Conservation (phyloP, 1,139 yeast genomes). For the Arxiozyma bovina region DNA sequence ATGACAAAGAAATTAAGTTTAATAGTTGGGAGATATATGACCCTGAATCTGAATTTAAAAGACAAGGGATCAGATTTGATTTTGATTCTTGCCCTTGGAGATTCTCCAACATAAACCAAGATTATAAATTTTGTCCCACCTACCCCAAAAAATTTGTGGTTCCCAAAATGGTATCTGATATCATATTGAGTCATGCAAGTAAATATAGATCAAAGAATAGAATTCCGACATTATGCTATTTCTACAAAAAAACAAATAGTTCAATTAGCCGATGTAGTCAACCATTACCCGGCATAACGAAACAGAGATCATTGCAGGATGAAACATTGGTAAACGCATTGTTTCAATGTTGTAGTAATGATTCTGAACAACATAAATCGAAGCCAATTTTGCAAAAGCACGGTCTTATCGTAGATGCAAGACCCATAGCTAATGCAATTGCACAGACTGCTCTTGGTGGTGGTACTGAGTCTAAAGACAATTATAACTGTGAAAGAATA, state of each 20-base stretch:
- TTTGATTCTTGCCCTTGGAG: slow-evolving; percentile 48
- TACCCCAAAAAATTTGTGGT: slow-evolving; percentile 65
- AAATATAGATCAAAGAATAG: slow-evolving; percentile 79
- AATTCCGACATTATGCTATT: slow-evolving; percentile 75
- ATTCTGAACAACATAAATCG: not conserved
- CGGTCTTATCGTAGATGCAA: slow-evolving; percentile 77
- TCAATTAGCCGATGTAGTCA: slow-evolving; percentile 86
- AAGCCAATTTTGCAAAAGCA: not conserved
- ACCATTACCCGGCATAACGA: slow-evolving; percentile 86
- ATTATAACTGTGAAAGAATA: slow-evolving; percentile 61
- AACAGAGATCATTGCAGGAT: slow-evolving; percentile 83
- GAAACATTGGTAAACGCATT: slow-evolving; percentile 72
- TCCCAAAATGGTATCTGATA: slow-evolving; percentile 71
- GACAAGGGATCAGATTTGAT: slow-evolving; percentile 43
- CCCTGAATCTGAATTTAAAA: slow-evolving; percentile 51
- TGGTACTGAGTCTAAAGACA: slow-evolving; percentile 88
- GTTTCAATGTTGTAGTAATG: slow-evolving; percentile 32
- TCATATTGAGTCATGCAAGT: slow-evolving; percentile 71
- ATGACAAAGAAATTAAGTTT: slow-evolving; percentile 42
- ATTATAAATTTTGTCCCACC: slow-evolving; percentile 62
- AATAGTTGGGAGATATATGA: slow-evolving; percentile 72
- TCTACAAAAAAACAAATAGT: slow-evolving; percentile 61
- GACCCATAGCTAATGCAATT: slow-evolving; percentile 91
- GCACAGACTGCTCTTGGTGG: slow-evolving; percentile 97
- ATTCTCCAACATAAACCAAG: slow-evolving; percentile 50